Evolutionary conservation across 1,139 yeast genomes (phyloP).

Genomic region (Pichia sp.): DNA sequence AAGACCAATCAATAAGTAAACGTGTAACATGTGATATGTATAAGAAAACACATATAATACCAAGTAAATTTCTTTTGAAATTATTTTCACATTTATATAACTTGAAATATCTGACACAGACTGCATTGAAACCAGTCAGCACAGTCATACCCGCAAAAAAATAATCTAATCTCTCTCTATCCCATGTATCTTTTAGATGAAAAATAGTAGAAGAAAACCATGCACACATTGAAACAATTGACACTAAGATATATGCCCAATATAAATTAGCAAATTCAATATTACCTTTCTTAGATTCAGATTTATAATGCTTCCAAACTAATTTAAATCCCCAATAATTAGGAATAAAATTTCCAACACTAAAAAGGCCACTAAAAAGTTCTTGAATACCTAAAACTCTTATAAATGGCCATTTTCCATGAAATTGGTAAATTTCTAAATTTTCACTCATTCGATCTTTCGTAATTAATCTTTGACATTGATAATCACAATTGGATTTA

Average conservation of each 20-base stretch:
- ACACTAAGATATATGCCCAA: slow-evolving; percentile 39
- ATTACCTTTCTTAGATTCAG: slow-evolving; percentile 21
- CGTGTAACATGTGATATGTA: slow-evolving; percentile 63
- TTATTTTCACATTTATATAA: slow-evolving; percentile 40
- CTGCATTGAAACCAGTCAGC: slow-evolving; percentile 66
- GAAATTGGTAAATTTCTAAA: slow-evolving; percentile 70
- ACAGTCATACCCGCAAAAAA: slow-evolving; percentile 91
- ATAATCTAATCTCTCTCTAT: slow-evolving; percentile 85
- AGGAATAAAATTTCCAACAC: slow-evolving; percentile 72
- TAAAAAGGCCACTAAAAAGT: slow-evolving; percentile 72
- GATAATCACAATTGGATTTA: slow-evolving; percentile 79
- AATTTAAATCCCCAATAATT: slow-evolving; percentile 55
- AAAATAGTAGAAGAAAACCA: slow-evolving; percentile 85
- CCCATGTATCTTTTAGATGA: slow-evolving; percentile 73
- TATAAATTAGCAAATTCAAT: slow-evolving; percentile 30
- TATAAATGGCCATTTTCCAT: slow-evolving; percentile 95
- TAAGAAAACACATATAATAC: slow-evolving; percentile 39
- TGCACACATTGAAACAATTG: slow-evolving; percentile 70
- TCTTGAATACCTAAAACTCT: slow-evolving; percentile 79
- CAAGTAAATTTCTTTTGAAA: slow-evolving; percentile 32
- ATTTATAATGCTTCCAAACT: slow-evolving; percentile 26
- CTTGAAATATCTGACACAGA: slow-evolving; percentile 51
- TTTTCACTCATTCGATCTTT: slow-evolving; percentile 39
- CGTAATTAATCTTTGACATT: slow-evolving; percentile 77
- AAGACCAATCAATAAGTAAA: slow-evolving; percentile 73